phyloP scores from a whole-genome alignment of 176 grass and related monocot genomes.

The Alopecurus myosuroides region DNA sequence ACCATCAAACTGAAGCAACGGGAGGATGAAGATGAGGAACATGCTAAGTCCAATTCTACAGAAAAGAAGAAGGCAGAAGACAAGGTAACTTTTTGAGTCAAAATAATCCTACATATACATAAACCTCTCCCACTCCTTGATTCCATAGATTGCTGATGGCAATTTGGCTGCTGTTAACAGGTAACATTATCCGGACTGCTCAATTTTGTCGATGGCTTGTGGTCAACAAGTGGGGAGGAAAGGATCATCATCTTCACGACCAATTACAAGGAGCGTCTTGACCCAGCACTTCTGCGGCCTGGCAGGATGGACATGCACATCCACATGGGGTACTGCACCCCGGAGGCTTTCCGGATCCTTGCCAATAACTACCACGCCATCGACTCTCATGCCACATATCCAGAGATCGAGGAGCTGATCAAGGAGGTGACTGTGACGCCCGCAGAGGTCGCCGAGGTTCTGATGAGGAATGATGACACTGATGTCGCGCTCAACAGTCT shows the following conservation, averaged over 20 bases:
- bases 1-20: conserved; percentile 46
- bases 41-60: conserved; percentile 6
- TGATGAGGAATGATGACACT: no score
- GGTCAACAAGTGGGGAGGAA: conserved; percentile 70
- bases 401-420: no score
- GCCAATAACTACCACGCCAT: background rate
- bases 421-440: no score
- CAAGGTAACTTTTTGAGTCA: conserved; percentile 26
- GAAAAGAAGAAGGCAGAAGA: conserved; percentile 33
- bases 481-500: no score
- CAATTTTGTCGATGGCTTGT: conserved; percentile 78
- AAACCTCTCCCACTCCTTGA: background rate
- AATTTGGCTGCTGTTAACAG: conserved; percentile 16
- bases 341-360: conserved; percentile 51
- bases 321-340: conserved; percentile 64
- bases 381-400: no score
- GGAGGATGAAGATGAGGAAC: conserved; percentile 9
- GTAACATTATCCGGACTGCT: conserved; percentile 72
- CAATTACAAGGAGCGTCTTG: conserved; percentile 78
- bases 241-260: conserved; percentile 86
- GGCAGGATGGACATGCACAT: conserved; percentile 39
- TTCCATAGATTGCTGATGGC: background rate
- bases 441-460: no score
- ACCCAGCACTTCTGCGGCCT: conserved; percentile 62
- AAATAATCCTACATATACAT: background rate